phyloP scores from a whole-genome alignment of 768 basidiomycete genomes.

The Galerina marginata region DNA sequence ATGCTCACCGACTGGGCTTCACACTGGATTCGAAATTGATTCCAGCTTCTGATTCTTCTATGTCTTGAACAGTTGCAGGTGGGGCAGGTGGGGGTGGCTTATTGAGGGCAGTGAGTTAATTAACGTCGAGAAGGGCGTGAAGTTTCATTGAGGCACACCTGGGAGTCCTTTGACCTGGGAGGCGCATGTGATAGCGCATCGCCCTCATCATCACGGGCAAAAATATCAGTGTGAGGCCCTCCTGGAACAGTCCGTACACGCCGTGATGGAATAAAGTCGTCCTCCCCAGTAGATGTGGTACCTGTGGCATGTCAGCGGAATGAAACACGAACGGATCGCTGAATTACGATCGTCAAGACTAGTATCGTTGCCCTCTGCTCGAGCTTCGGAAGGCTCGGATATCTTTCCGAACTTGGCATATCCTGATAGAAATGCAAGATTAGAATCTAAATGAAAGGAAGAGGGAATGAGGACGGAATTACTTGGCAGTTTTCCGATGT shows the following conservation, averaged over 20 bases:
- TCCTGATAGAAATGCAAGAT: conserved; percentile 43
- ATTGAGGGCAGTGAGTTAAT: too few species aligned
- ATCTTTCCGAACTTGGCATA: conserved; percentile 75
- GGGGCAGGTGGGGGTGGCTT: not conserved
- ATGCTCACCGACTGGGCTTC: conserved; percentile 57
- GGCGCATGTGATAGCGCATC: conserved; percentile 69
- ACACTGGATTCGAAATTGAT: conserved; percentile 40
- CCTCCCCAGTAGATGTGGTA: conserved; percentile 20
- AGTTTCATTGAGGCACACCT: conserved; percentile 10
- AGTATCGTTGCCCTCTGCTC: not conserved
- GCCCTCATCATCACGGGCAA: conserved; percentile 50
- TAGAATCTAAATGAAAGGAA: not conserved
- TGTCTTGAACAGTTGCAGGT: not conserved
- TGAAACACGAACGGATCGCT: not conserved
- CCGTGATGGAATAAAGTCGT: conserved; percentile 57
- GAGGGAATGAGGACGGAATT: conserved; percentile 30
- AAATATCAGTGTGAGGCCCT: conserved; percentile 56
- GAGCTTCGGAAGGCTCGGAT: conserved; percentile 24
- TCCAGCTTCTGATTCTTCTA: conserved; percentile 36
- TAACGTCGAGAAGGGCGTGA: too few species aligned
- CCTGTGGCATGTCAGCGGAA: conserved; percentile 1
- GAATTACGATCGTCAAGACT: not conserved
- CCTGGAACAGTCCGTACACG: conserved; percentile 62
- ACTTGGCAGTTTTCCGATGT: conserved; percentile 81
- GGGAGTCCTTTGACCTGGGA: conserved; percentile 29